Conservation (phyloP, 2,329 filamentous ascomycete species). For the Claviceps sp. region DNA sequence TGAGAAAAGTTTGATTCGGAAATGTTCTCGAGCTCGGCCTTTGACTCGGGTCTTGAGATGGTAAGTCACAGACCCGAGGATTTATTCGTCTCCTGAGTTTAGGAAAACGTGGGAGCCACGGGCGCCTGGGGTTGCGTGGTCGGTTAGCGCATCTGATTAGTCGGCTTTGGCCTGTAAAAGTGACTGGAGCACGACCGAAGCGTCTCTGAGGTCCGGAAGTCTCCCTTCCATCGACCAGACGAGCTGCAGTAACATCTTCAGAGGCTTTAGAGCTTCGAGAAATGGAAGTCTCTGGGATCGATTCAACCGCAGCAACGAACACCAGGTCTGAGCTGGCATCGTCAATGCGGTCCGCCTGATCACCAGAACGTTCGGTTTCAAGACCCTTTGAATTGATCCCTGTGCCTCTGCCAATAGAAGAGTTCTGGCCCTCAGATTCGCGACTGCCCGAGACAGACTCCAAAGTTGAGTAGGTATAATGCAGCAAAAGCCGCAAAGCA, state of each 20-base stretch:
- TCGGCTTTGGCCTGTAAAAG: neutral
- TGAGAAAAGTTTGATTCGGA: conserved; percentile 1
- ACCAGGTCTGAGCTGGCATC: neutral
- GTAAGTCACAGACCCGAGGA: neutral
- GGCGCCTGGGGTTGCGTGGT: conserved; percentile 3
- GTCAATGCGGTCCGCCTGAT: neutral
- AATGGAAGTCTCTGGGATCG: neutral
- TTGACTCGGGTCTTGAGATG: neutral
- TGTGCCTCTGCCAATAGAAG: neutral
- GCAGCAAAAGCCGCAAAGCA: neutral
- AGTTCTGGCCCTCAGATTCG: neutral
- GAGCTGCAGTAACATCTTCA: neutral
- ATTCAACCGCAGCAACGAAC: neutral
- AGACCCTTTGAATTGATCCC: neutral
- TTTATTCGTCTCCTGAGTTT: neutral
- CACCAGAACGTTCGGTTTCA: neutral
- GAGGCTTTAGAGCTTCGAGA: neutral
- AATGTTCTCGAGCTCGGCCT: neutral
- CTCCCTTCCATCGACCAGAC: neutral
- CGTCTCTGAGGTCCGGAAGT: neutral
- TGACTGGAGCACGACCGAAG: neutral
- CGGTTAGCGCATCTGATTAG: conserved; percentile 2
- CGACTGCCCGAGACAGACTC: neutral
- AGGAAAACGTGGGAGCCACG: conserved; percentile 4
- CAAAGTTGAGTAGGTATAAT: neutral